These are phyloP conservation scores for Hirsutella minnesotensis DNA, from an alignment of 2,329 filamentous ascomycete species.

Conservation along the genomic window DNA sequence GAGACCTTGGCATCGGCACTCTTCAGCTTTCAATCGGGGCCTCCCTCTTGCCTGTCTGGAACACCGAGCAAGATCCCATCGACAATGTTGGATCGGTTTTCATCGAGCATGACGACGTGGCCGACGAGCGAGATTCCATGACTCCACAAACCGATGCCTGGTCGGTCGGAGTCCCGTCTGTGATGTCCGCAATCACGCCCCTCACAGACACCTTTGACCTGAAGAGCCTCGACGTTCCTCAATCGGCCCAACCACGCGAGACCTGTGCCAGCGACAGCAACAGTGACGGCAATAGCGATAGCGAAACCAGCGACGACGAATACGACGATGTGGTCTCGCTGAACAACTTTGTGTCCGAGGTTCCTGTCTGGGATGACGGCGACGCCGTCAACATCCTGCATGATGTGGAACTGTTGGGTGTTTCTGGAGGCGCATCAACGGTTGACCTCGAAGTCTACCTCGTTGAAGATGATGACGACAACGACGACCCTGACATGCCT, in stretches of 20 bases:
- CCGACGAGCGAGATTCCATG: background rate
- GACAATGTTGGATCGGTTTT: background rate
- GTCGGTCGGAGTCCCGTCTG: background rate
- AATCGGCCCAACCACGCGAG: background rate
- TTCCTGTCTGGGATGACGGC: slow-evolving; percentile 9
- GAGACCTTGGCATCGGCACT: slow-evolving; percentile 9
- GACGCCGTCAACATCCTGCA: slow-evolving; percentile 14
- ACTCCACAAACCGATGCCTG: background rate
- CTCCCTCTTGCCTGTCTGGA: slow-evolving; percentile 18
- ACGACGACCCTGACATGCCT: slow-evolving; percentile 13
- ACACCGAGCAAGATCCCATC: background rate
- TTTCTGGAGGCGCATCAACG: background rate
- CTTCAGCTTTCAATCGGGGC: slow-evolving; percentile 12
- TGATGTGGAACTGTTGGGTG: slow-evolving; percentile 13
- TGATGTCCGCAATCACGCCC: background rate
- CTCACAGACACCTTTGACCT: slow-evolving; percentile 2
- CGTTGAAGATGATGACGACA: slow-evolving; percentile 13
- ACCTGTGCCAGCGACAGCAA: slow-evolving; percentile 2
- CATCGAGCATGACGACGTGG: background rate
- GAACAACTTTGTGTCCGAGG: slow-evolving; percentile 10
- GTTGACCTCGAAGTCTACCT: slow-evolving; percentile 20
- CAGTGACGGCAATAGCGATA: background rate
- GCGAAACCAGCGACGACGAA: slow-evolving; percentile 2
- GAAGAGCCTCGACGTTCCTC: background rate
- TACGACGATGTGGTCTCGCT: slow-evolving; percentile 7